Evolutionary conservation across 257 asterid species (phyloP), one percentile per base, ranked within the genome.

Genomic region (Plantago elongata): DNA sequence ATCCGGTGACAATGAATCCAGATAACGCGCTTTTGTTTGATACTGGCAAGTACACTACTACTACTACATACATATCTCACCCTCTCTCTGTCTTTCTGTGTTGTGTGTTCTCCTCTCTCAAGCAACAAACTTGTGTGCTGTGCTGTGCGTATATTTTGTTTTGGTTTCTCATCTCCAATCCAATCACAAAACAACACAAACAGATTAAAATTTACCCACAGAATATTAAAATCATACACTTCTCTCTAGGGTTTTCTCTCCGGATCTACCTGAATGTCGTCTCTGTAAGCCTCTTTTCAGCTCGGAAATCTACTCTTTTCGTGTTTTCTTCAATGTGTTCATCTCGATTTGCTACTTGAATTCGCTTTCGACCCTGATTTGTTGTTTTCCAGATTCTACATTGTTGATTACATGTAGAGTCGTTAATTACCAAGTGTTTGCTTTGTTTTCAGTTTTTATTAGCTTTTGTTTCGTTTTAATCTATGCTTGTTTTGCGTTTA

Each of bases 241-340:
- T 65, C 50, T 54, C 37, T 60, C 64, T 18, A 44, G 54, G 64
- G 54, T 45, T 60, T 60, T 45, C 44, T 55, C 37, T 38, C 61
- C 45, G 40, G 63, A 65, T 55, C 70, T 54, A 45, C 54, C 30
- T 30, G 34, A 61, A 34, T 47, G 27, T 61, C 65, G 40, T 11
- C 59, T 52, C 8, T 54, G 29, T 6, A 29, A n/a, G 16, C 40
- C 4, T 54, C 34, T 29, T 48, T 16, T 62, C 27, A 12, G 57
- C 11, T 34, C 40, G 40, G 40, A 34, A 34, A 34, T 65, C 15
- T 40, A 60, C 34, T 44, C 45, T 2, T 40, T 12, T 0, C 3
- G 55, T 34, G 8, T 22, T 45, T 47, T 45, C 15, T 46, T 45
- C 13, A 4, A 34, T 7, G 40, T 34, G 40, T 34, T 34, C 40